Evolutionary conservation across 257 asterid genomes (phyloP), one percentile per base, ranked within the genome.

Genomic region (Eucommia ulmoides): DNA sequence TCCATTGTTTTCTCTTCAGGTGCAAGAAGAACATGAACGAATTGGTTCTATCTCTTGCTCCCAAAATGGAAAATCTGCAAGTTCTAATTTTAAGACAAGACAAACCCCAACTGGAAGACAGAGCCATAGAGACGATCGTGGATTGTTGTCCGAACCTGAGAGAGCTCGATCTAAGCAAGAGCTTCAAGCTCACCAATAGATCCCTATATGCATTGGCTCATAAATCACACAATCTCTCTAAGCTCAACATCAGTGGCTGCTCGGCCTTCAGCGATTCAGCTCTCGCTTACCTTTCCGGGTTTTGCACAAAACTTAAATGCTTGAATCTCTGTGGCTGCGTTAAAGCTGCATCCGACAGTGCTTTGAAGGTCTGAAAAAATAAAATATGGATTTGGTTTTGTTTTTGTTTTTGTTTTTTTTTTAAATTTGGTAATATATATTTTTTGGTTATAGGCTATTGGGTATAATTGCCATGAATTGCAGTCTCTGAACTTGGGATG

Each of bases 271-370:
- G 77, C 29, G 98, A 81, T 51, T 24, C 51, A n/a, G 95, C 96
- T 20, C 58, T 91, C 18, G 95, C 84, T 7, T 70, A 78, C 48
- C 68, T 91, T 33, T 74, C 95, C 4, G 77, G 84, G 17, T 69
- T 47, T 54, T 91, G 93, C 68, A 64, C 80, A 44, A 81, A 91
- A 22, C 65, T 91, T 33, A 73, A 81, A 56, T 24, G 65, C 63
- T 65, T 91, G 20, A 91, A 91, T 71, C 95, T 91, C 12, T 91
- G 98, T 63, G 96, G 98, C 0, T 91, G 98, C 26, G 89, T 76
- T 52, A 70, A 41, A 72, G 80, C 93, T 60, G 87, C 95, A 19
- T 72, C 94, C 1, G 96, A 91, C 67, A 70, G 76, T 51, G 96
- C 96, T 0, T 55, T 89, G 58, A 85, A 78, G 98, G 98, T 89